These are phyloP conservation scores for Globisporangium paddicum DNA, from an alignment of 352 stramenopile species.

Conservation along the genomic window DNA sequence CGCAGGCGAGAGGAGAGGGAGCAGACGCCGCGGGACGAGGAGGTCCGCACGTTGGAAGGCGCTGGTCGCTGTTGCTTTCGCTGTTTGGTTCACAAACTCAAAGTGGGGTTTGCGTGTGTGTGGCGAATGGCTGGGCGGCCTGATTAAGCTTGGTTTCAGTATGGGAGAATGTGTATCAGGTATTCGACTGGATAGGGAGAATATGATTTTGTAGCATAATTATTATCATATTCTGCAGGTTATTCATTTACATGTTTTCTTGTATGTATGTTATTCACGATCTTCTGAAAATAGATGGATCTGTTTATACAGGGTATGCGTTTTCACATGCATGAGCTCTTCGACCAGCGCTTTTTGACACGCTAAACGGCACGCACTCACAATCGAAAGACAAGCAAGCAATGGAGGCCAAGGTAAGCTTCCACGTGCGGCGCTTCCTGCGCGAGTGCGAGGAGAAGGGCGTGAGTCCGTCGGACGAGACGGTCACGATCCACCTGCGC, in stretches of 20 bases:
- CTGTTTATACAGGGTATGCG: too few species aligned
- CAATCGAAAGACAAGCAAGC: neutral
- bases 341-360: neutral
- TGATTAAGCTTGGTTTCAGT: neutral
- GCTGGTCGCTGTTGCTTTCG: conserved; percentile 5
- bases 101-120: neutral
- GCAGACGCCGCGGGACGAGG: neutral
- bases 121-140: neutral
- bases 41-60: neutral
- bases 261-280: too few species aligned
- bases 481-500: conserved; percentile 52
- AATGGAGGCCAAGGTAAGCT: conserved; percentile 88
- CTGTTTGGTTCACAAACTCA: neutral
- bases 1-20: conserved; percentile 3
- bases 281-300: too few species aligned
- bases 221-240: too few species aligned
- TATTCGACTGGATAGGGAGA: neutral
- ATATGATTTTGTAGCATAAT: neutral
- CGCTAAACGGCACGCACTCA: neutral
- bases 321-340: too few species aligned
- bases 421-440: conserved; percentile 82
- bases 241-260: too few species aligned
- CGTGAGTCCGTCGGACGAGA: conserved; percentile 49
- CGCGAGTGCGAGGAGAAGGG: conserved; percentile 73
- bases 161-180: neutral